Percentiles rank a stretch among this genome's conserved stretches.
These are phyloP conservation scores for Rhodofomes roseus DNA, from an alignment of 1,284 basidiomycete species.

Conservation along the genomic window DNA sequence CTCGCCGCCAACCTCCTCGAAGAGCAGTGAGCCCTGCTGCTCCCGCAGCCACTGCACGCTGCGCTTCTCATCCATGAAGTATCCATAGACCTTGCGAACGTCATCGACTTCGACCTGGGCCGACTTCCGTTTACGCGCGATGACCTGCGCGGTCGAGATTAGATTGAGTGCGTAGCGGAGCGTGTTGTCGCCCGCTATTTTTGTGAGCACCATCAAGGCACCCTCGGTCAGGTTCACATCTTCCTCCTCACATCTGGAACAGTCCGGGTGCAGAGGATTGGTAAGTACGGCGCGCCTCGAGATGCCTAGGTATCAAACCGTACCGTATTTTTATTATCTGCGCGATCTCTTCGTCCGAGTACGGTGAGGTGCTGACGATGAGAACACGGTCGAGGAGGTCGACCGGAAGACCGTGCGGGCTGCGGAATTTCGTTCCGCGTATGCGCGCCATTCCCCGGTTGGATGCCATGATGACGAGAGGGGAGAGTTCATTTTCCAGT, in stretches of 20 bases:
- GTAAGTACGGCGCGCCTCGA: slow-evolving; percentile 3
- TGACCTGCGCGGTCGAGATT: slow-evolving; percentile 85
- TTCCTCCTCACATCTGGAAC: slow-evolving; percentile 85
- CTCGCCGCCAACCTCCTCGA: slow-evolving; percentile 54
- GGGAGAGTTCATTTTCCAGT: slow-evolving; percentile 89
- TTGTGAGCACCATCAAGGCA: slow-evolving; percentile 76
- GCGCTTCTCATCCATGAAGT: slow-evolving; percentile 95
- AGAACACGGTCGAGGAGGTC: slow-evolving; percentile 94
- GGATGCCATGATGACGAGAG: slow-evolving; percentile 97
- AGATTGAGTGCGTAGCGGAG: slow-evolving; percentile 89
- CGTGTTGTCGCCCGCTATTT: slow-evolving; percentile 85
- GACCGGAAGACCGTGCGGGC: slow-evolving; percentile 92
- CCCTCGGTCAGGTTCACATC: slow-evolving; percentile 84
- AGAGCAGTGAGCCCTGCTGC: slow-evolving; percentile 70
- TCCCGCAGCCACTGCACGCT: slow-evolving; percentile 94
- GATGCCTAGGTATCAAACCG: slow-evolving; percentile 15
- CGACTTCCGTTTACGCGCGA: slow-evolving; percentile 79
- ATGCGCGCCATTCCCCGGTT: slow-evolving; percentile 95
- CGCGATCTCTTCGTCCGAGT: slow-evolving; percentile 79
- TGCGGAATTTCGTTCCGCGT: slow-evolving; percentile 91
- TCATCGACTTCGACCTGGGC: slow-evolving; percentile 80
- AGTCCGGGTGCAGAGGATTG: neutral
- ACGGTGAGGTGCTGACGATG: slow-evolving; percentile 94
- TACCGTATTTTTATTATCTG: slow-evolving; percentile 92
- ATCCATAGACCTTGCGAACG: slow-evolving; percentile 79